These are phyloP conservation scores for Citrus maxima DNA, from an alignment of 345 rosid genomes.

Conservation along the genomic window DNA sequence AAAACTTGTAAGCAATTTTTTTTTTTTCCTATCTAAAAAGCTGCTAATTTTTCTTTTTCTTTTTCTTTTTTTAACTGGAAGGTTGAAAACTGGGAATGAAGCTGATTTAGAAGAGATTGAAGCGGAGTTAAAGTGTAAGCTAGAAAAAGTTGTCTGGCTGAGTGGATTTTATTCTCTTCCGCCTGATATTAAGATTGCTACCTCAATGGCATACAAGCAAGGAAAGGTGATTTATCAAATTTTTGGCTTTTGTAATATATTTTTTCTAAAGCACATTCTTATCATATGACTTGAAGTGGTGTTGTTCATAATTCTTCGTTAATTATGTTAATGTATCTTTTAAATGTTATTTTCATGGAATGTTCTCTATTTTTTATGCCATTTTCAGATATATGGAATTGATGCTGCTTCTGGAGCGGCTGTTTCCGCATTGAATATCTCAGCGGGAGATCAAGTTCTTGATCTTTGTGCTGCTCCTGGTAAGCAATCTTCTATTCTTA, in stretches of 20 bases:
- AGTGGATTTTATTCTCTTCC: conserved; percentile 76
- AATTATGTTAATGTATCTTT: background rate
- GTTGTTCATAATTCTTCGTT: background rate
- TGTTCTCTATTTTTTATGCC: background rate
- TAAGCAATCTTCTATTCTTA: conserved; percentile 15
- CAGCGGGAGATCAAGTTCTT: conserved; percentile 83
- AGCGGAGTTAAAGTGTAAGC: conserved; percentile 62
- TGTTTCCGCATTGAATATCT: conserved; percentile 60
- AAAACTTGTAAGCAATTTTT: background rate
- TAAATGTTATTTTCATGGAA: background rate
- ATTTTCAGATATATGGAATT: conserved; percentile 74
- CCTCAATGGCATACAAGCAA: conserved; percentile 60
- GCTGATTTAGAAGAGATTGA: conserved; percentile 49
- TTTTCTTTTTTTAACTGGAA: conserved; percentile 12
- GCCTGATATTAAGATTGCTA: conserved; percentile 68
- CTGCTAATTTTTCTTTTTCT: background rate
- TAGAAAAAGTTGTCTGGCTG: conserved; percentile 65
- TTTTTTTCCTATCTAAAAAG: background rate
- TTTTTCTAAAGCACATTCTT: background rate
- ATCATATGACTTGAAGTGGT: background rate
- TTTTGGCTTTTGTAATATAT: background rate
- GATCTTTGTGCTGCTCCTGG: conserved; percentile 97
- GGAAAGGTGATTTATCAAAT: conserved; percentile 51
- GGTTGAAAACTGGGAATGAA: conserved; percentile 78
- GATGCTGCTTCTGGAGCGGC: conserved; percentile 98